Evolutionary conservation across 441 rosid genomes (phyloP).

Genomic region (Populus trichocarpa): DNA sequence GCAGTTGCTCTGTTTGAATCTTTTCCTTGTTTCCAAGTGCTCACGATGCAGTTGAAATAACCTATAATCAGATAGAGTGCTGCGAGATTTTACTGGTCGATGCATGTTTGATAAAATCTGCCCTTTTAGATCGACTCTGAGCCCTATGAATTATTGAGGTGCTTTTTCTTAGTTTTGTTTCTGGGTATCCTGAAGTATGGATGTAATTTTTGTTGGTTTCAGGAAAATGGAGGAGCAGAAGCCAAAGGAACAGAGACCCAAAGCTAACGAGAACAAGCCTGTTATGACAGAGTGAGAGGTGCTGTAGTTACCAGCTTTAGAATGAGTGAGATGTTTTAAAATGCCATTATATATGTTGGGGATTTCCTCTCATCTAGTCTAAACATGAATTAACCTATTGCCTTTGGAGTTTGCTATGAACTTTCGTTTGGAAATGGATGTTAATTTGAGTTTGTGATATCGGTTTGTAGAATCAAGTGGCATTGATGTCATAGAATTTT

Average conservation of each 20-base stretch:
- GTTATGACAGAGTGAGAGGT: conserved; percentile 65
- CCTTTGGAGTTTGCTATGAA: conserved; percentile 1
- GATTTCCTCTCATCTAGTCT: conserved; percentile 1
- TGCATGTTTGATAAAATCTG: neutral
- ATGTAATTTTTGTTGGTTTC: conserved; percentile 14
- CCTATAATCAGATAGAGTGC: neutral
- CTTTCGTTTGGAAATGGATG: conserved; percentile 10
- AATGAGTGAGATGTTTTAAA: conserved; percentile 4
- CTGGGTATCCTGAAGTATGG: neutral
- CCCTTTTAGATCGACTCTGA: neutral
- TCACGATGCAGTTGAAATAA: neutral
- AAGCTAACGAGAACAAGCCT: conserved; percentile 94
- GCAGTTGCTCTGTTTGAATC: neutral
- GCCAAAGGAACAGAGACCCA: conserved; percentile 87
- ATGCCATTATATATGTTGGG: conserved; percentile 2
- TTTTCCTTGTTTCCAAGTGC: neutral
- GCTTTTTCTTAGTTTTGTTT: neutral
- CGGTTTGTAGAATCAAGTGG: neutral
- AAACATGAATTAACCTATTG: neutral
- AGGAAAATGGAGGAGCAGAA: conserved; percentile 93
- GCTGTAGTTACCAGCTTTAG: conserved; percentile 4
- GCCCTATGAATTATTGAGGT: neutral
- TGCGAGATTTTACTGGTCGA: neutral
- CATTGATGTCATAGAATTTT: too few relatives aligned
- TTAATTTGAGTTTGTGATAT: neutral